Evolutionary conservation across 1,284 basidiomycete genomes (phyloP).

Genomic region (Caloboletus firmus): DNA sequence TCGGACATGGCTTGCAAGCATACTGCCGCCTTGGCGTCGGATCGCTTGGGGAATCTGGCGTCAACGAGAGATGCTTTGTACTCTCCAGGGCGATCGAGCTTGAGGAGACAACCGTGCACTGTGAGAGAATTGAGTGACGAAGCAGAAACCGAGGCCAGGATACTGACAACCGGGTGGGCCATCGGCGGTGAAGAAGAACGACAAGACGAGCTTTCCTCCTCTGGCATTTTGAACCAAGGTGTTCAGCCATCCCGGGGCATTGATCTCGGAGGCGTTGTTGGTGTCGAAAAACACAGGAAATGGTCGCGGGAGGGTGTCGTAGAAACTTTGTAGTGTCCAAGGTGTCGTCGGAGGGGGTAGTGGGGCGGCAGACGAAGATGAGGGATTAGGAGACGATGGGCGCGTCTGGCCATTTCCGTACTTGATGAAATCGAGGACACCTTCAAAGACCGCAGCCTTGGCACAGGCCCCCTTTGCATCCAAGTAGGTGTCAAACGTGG

Average conservation of each 20-base stretch:
- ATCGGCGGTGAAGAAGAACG: slow-evolving; percentile 49
- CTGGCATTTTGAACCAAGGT: slow-evolving; percentile 49
- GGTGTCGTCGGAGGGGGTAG: slow-evolving; percentile 13
- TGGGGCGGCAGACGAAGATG: neutral
- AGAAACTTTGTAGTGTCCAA: slow-evolving; percentile 52
- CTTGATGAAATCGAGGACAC: slow-evolving; percentile 56
- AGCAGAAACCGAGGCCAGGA: neutral
- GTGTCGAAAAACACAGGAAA: slow-evolving; percentile 52
- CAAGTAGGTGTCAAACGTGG: slow-evolving; percentile 38
- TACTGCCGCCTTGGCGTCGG: slow-evolving; percentile 64
- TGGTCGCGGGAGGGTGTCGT: slow-evolving; percentile 52
- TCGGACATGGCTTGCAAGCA: slow-evolving; percentile 47
- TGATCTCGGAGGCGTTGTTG: slow-evolving; percentile 47
- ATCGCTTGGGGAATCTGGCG: slow-evolving; percentile 52
- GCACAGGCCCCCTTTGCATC: slow-evolving; percentile 57
- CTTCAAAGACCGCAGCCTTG: slow-evolving; percentile 47
- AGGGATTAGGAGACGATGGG: slow-evolving; percentile 23
- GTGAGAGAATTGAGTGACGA: slow-evolving; percentile 7
- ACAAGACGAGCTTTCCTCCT: slow-evolving; percentile 45
- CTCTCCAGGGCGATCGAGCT: slow-evolving; percentile 50
- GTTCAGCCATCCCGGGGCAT: slow-evolving; percentile 55
- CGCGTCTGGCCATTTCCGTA: slow-evolving; percentile 48
- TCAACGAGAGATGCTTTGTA: slow-evolving; percentile 59
- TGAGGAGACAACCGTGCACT: slow-evolving; percentile 65
- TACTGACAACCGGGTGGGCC: slow-evolving; percentile 44